phyloP scores from a whole-genome alignment of 768 basidiomycete species.

The Lactifluus piperatus region DNA sequence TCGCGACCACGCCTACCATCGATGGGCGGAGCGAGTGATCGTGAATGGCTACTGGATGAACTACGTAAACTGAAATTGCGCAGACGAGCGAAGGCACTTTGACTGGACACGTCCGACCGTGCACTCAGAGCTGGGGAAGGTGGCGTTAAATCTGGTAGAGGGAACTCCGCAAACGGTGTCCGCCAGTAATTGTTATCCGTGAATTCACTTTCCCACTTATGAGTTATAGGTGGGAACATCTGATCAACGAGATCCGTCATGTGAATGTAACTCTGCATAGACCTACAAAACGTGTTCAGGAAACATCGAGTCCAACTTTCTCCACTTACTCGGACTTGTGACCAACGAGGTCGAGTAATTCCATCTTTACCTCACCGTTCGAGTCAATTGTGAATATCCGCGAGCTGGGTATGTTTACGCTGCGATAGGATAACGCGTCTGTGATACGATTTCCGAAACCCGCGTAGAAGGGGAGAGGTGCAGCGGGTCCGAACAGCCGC shows the following conservation, averaged over 20 bases:
- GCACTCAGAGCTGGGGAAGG: conserved; percentile 93
- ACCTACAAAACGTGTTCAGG: neutral
- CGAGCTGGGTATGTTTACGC: conserved; percentile 88
- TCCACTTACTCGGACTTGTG: conserved; percentile 85
- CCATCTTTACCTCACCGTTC: conserved; percentile 91
- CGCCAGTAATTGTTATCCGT: conserved; percentile 99
- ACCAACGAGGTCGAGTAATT: conserved; percentile 90
- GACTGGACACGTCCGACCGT: conserved; percentile 77
- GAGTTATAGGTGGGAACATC: conserved; percentile 95
- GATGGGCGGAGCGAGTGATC: conserved; percentile 25
- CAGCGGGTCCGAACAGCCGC: conserved; percentile 69
- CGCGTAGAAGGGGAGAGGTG: conserved; percentile 81
- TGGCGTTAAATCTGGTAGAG: conserved; percentile 72
- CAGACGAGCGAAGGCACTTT: conserved; percentile 63
- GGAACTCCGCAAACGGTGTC: conserved; percentile 62
- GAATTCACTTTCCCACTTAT: conserved; percentile 81
- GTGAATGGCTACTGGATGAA: conserved; percentile 29
- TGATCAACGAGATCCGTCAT: conserved; percentile 99
- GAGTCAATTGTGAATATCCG: conserved; percentile 97
- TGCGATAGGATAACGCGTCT: conserved; percentile 95
- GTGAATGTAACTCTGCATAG: conserved; percentile 71
- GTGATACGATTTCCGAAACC: conserved; percentile 99
- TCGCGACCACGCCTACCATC: conserved; percentile 14
- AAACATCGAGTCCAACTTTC: neutral
- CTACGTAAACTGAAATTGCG: conserved; percentile 68